Base-by-base conservation (phyloP, 2,329 filamentous ascomycete genomes). In the Sporothrix pallida region DNA sequence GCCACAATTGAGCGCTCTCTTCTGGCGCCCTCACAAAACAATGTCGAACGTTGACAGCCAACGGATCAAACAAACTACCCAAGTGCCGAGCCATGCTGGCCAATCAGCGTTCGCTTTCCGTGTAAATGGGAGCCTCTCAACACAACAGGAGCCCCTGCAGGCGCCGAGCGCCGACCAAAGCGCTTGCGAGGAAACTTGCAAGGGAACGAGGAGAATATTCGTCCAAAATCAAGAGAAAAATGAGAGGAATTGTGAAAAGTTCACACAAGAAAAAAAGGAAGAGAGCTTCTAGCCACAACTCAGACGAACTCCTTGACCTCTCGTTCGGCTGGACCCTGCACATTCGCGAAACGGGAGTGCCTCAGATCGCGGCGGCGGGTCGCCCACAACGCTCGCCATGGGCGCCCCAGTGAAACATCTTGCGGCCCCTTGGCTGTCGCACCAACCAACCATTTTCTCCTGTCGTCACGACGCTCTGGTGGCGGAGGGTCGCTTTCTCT, bases 301-400 rank as follows among this genome's bases (percentile, higher is more conserved):
- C 12, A 52, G n/a, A 20, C 20, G 23, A 56, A 56, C 67, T 54
- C 69, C 54, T 50, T 60, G 73, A 72, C 76, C 75, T 77, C 72
- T 77, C 76, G 60, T 75, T 74, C 62, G 52, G 37, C 52, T 58
- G 50, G 52, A 26, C 26, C 70, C 56, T 52, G 56, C 70, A n/a
- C 65, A 42, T 65, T 37, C 26, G 69, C 77, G 76, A 78, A 77
- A 78, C 77, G 73, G 71, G 74, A 71, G 70, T 74, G 76, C 76
- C 72, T 75, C 76, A 72, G 62, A 65, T 72, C 68, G 60, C 23
- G 48, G 46, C 73, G 56, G 67, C 52, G 72, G 10, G 42, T 23
- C 44, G 65, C 42, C 42, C 70, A 26, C 73, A 17, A 50, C 44
- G 74, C 37, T 54, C 69, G 63, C 71, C 6, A 67, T 72, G 72